These are phyloP conservation scores for Podospora pseudopauciseta DNA, from an alignment of 495 filamentous ascomycete genomes.

Conservation along the genomic window DNA sequence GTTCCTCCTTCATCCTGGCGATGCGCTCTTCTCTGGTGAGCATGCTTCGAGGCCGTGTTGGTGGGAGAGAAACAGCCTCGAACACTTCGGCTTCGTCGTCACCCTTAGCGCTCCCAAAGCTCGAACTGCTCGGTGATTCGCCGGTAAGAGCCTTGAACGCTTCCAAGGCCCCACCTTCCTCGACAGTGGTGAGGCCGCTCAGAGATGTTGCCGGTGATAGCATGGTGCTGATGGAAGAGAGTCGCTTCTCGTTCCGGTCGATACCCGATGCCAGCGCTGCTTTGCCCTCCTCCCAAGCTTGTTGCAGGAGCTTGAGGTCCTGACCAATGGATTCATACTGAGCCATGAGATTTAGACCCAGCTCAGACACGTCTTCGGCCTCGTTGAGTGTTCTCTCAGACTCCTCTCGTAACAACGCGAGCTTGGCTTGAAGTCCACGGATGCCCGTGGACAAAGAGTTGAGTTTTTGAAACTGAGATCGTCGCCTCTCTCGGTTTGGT, in stretches of 20 bases:
- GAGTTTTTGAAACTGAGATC: constrained; percentile 79
- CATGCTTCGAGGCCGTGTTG: constrained; percentile 58
- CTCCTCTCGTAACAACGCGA: constrained; percentile 89
- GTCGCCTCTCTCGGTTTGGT: constrained; percentile 72
- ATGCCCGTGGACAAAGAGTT: constrained; percentile 87
- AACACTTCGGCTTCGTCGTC: constrained; percentile 75
- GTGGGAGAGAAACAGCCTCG: constrained; percentile 79
- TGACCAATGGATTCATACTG: constrained; percentile 94
- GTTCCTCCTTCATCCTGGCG: constrained; percentile 82
- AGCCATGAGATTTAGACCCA: constrained; percentile 70
- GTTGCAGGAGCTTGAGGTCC: constrained; percentile 76
- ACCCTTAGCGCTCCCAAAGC: constrained; percentile 25
- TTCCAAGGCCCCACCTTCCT: constrained; percentile 67
- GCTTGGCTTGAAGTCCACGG: constrained; percentile 86
- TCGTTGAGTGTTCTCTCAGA: constrained; percentile 72
- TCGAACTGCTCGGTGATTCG: constrained; percentile 44
- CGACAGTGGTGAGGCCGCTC: constrained; percentile 78
- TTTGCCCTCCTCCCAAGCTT: constrained; percentile 89
- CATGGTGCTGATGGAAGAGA: constrained; percentile 66
- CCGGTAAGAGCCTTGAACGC: constrained; percentile 74
- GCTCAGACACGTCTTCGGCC: constrained; percentile 66
- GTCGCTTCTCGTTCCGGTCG: constrained; percentile 63
- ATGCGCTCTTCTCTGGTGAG: constrained; percentile 86
- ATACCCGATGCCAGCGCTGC: constrained; percentile 69
- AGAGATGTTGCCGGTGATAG: constrained; percentile 76